Percentiles rank a stretch among this genome's conserved stretches.
Evolutionary conservation across 148 eudicot genomes (phyloP).

Genomic region (Amaranthus palmeri): DNA sequence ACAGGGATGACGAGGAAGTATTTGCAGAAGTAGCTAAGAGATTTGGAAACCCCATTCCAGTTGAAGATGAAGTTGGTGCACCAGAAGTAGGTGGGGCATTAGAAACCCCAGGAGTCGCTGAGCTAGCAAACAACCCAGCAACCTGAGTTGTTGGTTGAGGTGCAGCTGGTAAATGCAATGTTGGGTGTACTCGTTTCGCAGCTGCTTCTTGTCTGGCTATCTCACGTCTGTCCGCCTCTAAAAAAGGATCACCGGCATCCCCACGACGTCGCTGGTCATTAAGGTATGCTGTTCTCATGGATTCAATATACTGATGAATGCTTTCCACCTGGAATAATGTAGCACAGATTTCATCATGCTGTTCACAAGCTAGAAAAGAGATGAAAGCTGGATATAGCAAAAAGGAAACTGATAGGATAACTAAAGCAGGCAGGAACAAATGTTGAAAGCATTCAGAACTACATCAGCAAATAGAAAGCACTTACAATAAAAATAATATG

Average conservation of each 20-base stretch:
- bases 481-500: neutral
- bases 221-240: constrained; percentile 94
- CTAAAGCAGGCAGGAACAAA: neutral
- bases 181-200: constrained; percentile 83
- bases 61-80: constrained; percentile 38
- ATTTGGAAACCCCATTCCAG: constrained; percentile 45
- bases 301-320: constrained; percentile 95
- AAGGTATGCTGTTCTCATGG: constrained; percentile 94
- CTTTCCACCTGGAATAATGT: constrained; percentile 64
- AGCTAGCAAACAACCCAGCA: constrained; percentile 62
- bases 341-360: neutral
- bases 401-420: too few relatives aligned
- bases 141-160: constrained; percentile 76
- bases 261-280: constrained; percentile 85
- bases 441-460: neutral
- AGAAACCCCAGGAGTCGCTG: constrained; percentile 46
- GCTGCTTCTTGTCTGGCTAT: constrained; percentile 93
- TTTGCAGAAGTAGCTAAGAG: constrained; percentile 39
- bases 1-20: constrained; percentile 50
- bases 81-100: constrained; percentile 43
- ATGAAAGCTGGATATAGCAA: neutral
- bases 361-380: neutral
- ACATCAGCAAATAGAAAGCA: too few relatives aligned
- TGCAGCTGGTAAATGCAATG: constrained; percentile 66
- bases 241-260: constrained; percentile 76